Base-by-base conservation (phyloP, 768 basidiomycete genomes). In the Serpula lacrymans region DNA sequence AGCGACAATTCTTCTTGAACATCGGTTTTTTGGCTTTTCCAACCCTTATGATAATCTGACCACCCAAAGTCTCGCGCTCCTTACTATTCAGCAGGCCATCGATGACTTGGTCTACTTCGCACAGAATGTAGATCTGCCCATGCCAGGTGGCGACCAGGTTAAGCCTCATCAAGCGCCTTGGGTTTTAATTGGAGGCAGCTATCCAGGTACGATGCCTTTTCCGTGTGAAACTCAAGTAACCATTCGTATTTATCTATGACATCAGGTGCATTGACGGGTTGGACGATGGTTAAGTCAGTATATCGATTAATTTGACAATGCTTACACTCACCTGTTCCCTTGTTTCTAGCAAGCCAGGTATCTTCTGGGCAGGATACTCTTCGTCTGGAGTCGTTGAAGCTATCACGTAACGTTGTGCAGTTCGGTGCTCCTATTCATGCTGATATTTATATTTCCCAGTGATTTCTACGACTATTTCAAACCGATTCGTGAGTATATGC, bases 391-490 rank as follows among this genome's bases (percentile, higher is more conserved):
- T 83, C 14, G 81, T 85, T 8, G 68, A 84, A 55, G 74, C 80
- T 7, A 81, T 80, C 47, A 47, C 56, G 65, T 62, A 50, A 49
- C 71, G 70, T 71, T 39, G 71, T 50, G 34, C 36, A 42, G 30
- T 23, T 25, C n/a, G 1, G 44, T 42, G 18, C 21, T 37, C 6
- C 37, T 39, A 23, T 49, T 45, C 39, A 46, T 20, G 7, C n/a
- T 21, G 11, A 34, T 31, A 23, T 29, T 39, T 10, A 25, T 3
- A n/a, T 7, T 27, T 30, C 37, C 43, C 42, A 75, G 75, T 12
- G 69, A 82, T 54, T 82, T 77, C 53, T 85, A 81, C 81, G 63
- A 70, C 49, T 84, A 83, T 52, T 83, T 80, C 54, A 80, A 83
- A 51, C 81, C 81, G 11, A 71, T 80, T 49, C 74, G 80, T 13